Evolutionary conservation across 2,329 filamentous ascomycete genomes (phyloP).

Genomic region (Colletotrichum destructivum): DNA sequence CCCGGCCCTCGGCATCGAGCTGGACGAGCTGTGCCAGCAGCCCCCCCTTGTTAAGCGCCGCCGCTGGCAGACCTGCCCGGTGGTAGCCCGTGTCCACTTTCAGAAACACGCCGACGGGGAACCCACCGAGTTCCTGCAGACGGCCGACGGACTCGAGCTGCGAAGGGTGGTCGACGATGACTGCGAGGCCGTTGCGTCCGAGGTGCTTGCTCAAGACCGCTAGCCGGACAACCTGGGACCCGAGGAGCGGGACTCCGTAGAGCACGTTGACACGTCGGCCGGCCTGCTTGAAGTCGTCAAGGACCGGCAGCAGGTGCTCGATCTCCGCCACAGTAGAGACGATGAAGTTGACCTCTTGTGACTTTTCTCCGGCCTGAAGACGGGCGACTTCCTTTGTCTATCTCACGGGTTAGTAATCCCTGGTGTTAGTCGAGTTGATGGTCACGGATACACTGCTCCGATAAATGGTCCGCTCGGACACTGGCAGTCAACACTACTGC

Average conservation of each 20-base stretch:
- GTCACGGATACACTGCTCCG: background rate
- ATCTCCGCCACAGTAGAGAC: constrained; percentile 73
- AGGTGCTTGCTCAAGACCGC: constrained; percentile 61
- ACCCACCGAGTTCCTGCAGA: constrained; percentile 50
- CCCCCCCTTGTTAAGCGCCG: constrained; percentile 53
- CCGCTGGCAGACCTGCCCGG: constrained; percentile 69
- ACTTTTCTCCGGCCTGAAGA: constrained; percentile 65
- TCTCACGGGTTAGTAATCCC: too few species aligned
- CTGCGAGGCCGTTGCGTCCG: constrained; percentile 61
- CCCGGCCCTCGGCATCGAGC: constrained; percentile 42
- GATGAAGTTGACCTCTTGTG: constrained; percentile 65
- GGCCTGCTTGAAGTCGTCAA: constrained; percentile 47
- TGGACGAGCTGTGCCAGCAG: constrained; percentile 55
- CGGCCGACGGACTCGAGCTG: constrained; percentile 57
- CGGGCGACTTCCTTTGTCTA: constrained; percentile 69
- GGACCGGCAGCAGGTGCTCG: constrained; percentile 65
- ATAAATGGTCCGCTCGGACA: background rate
- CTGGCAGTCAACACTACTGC: too few species aligned
- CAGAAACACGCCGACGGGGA: constrained; percentile 63
- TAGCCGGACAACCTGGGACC: constrained; percentile 67
- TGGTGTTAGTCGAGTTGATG: too few species aligned
- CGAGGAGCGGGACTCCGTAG: constrained; percentile 73
- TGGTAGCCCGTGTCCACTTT: constrained; percentile 77
- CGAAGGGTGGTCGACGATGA: constrained; percentile 71
- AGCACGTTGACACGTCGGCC: constrained; percentile 58